Evolutionary conservation across 2,329 filamentous ascomycete genomes (phyloP), one percentile per base, ranked within the genome.

Genomic region (Alternaria consortialis): DNA sequence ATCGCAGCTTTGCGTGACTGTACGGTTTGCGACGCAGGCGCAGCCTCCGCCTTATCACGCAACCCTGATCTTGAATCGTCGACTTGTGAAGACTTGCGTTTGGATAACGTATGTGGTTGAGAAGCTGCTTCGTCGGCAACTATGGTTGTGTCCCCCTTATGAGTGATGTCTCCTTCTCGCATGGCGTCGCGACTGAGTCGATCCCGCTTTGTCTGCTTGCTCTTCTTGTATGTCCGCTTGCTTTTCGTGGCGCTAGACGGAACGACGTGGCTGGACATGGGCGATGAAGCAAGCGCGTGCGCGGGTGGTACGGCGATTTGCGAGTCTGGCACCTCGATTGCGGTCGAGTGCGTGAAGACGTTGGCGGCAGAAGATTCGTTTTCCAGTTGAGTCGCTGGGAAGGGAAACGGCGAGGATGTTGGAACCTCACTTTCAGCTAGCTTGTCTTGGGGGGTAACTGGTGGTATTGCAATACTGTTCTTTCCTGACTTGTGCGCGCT

Each of bases 261-360:
- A 15, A 65, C 46, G 11, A 57, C 27, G 7, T 55, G 13, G n/a
- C 56, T 56, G n/a, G 64, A 58, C 7, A 34, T 55, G 2, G 57
- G 63, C 6, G 63, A 56, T 2, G 62, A 53, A 31, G 56, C 36
- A 15, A 53, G 47, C 25, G 40, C 9, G 8, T 37, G 15, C 32
- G 29, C 25, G 39, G 40, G 12, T n/a, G 51, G 29, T 9, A 40
- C 42, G 6, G 17, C 27, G 13, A 37, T 17, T 20, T 70, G 68
- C 1, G 64, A 64, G 50, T 68, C 60, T 5, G 65, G 67, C 2
- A 68, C 64, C 20, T 65, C 56, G 17, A 69, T 47, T 13, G 62
- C 56, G 5, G 53, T 29, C 3, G 53, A 34, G 7, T n/a, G 36
- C 27, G 25, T n/a, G 43, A 40, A 36, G 23, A 4, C 29, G 31